A percentile compares a stretch with the other conserved stretches of the same genome.
phyloP scores from a whole-genome alignment of 352 stramenopile genomes.

The Pythium sp. region DNA sequence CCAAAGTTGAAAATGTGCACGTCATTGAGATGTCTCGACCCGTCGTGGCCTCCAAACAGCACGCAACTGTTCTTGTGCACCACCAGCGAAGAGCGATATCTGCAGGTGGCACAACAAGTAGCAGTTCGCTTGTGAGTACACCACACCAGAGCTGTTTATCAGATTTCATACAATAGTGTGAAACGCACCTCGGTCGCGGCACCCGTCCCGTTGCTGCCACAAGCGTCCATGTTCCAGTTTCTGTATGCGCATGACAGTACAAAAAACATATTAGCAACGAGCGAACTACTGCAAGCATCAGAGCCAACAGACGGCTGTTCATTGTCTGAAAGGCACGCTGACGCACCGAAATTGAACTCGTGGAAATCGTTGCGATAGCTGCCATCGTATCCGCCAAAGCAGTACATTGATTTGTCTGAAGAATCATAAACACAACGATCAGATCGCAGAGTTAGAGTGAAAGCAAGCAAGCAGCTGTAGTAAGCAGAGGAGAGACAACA shows the following conservation, averaged over 20 bases:
- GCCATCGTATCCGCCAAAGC: conserved; percentile 95
- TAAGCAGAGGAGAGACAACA: not conserved
- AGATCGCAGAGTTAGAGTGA: not conserved
- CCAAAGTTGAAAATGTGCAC: conserved; percentile 97
- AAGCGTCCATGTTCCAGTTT: conserved; percentile 83
- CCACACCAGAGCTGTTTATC: not conserved
- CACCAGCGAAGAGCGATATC: conserved; percentile 89
- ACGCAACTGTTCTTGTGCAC: conserved; percentile 92
- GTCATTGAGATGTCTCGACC: conserved; percentile 96
- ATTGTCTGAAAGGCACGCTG: not conserved
- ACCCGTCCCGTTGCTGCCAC: conserved; percentile 75
- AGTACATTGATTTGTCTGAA: conserved; percentile 80
- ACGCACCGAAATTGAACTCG: conserved; percentile 91
- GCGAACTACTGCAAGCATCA: not conserved
- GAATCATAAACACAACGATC: not conserved
- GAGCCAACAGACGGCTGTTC: not conserved
- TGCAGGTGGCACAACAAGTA: conserved; percentile 16
- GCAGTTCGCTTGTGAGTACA: not conserved
- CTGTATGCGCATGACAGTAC: conserved; percentile 21
- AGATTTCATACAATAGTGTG: not conserved
- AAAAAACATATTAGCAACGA: not conserved
- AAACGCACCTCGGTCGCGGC: conserved; percentile 53
- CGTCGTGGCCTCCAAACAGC: conserved; percentile 97
- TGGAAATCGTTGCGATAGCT: conserved; percentile 96
- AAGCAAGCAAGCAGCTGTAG: not conserved